Percentiles rank a stretch among this genome's conserved stretches.
phyloP scores from a whole-genome alignment of 352 stramenopile genomes.

The Phytopythium cucurbitacearum region DNA sequence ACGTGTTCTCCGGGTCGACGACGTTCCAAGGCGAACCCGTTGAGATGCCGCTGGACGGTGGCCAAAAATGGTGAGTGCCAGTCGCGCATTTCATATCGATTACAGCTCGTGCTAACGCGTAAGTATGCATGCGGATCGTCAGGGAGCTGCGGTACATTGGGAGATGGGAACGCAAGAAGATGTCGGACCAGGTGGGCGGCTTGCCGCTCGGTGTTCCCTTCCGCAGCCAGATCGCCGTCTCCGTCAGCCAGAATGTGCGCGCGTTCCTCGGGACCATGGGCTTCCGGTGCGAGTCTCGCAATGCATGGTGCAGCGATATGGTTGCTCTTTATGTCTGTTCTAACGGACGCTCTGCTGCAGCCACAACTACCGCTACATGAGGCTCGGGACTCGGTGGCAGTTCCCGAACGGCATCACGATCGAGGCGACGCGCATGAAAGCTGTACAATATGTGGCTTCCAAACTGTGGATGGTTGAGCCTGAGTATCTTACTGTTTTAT shows the following conservation, averaged over 20 bases:
- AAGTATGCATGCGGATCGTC: not conserved
- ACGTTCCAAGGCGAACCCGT: slow-evolving; percentile 79
- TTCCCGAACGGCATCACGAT: slow-evolving; percentile 82
- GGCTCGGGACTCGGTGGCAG: slow-evolving; percentile 76
- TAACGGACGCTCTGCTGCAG: slow-evolving; percentile 14
- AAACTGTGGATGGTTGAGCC: not conserved
- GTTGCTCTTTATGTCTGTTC: not conserved
- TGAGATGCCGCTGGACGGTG: slow-evolving; percentile 67
- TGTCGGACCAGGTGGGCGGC: slow-evolving; percentile 69
- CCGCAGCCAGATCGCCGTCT: slow-evolving; percentile 80
- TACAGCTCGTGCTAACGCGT: not conserved
- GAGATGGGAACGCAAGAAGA: slow-evolving; percentile 84
- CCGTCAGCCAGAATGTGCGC: slow-evolving; percentile 77
- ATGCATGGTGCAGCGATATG: not conserved
- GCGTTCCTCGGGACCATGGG: slow-evolving; percentile 68
- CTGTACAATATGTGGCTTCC: slow-evolving; percentile 25
- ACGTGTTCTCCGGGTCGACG: slow-evolving; percentile 78
- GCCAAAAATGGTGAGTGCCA: slow-evolving; percentile 66
- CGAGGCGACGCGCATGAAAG: slow-evolving; percentile 83
- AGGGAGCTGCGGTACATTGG: slow-evolving; percentile 84
- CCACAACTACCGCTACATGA: slow-evolving; percentile 83
- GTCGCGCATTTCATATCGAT: not conserved
- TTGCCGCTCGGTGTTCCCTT: slow-evolving; percentile 67
- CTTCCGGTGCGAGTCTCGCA: slow-evolving; percentile 46
- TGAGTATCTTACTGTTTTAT: not conserved